Conservation (phyloP, 148 eudicot species). For the Polygonum maritimum region DNA sequence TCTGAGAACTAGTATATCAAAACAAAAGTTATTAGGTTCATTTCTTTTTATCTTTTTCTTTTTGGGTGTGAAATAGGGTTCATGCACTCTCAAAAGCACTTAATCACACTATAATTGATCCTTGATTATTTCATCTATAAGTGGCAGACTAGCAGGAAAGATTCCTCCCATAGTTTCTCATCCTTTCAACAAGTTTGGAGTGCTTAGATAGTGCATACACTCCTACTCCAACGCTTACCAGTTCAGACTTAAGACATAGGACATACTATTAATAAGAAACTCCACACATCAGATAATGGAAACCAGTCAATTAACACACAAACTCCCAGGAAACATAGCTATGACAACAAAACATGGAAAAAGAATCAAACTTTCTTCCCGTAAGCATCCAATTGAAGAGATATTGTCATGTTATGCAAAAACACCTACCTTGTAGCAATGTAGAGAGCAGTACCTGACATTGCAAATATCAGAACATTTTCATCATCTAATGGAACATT, state of each 20-base stretch:
- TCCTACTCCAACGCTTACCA: background rate
- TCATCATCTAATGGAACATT: too few species aligned
- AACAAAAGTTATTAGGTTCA: background rate
- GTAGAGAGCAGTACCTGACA: conserved; percentile 82
- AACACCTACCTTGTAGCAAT: conserved; percentile 72
- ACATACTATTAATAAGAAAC: background rate
- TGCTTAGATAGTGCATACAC: background rate
- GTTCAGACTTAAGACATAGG: background rate
- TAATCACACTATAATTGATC: too few species aligned
- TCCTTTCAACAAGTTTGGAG: background rate
- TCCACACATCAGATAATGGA: too few species aligned
- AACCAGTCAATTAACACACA: background rate
- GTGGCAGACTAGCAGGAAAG: too few species aligned
- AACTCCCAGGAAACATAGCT: background rate
- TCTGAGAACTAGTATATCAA: background rate
- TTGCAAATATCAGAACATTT: too few species aligned
- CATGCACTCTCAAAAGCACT: background rate
- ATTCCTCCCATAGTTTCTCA: background rate
- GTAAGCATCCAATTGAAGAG: background rate
- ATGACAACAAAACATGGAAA: background rate
- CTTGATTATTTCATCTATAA: background rate
- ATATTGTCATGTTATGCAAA: background rate
- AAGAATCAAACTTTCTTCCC: background rate
- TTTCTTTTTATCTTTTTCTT: background rate
- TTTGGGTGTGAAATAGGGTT: background rate